phyloP scores from a whole-genome alignment of 2,329 filamentous ascomycete species.

The Nothomitra cinnamomea region DNA sequence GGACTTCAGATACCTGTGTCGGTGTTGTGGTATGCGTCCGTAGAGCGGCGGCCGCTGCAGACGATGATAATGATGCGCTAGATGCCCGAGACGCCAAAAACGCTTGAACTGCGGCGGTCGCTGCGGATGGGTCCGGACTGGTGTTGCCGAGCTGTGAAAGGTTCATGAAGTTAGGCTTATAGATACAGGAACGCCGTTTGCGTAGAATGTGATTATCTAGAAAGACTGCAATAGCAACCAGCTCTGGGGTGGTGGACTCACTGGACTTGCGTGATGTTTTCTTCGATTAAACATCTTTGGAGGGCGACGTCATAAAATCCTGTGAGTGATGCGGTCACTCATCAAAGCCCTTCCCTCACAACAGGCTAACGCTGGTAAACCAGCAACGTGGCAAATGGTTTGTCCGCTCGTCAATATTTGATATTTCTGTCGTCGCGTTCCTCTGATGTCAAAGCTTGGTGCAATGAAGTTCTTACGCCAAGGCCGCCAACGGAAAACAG shows the following conservation, averaged over 20 bases:
- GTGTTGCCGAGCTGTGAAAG: slow-evolving; percentile 40
- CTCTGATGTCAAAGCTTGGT: too few relatives aligned
- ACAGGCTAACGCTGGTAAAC: too few relatives aligned
- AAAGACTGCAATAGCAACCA: too few relatives aligned
- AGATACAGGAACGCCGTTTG: too few relatives aligned
- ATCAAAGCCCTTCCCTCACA: neutral
- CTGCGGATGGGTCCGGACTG: slow-evolving; percentile 52
- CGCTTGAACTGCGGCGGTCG: slow-evolving; percentile 65
- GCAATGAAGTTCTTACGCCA: too few relatives aligned
- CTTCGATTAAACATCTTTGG: slow-evolving; percentile 1
- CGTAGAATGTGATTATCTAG: too few relatives aligned
- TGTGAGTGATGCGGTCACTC: neutral
- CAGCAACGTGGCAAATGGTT: too few relatives aligned
- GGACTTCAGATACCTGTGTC: slow-evolving; percentile 62
- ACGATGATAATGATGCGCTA: slow-evolving; percentile 55
- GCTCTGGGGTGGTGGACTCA: neutral
- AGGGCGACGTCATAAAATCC: neutral
- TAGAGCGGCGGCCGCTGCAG: slow-evolving; percentile 74
- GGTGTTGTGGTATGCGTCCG: slow-evolving; percentile 62
- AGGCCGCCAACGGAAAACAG: too few relatives aligned
- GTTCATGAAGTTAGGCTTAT: neutral
- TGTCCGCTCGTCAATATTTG: too few relatives aligned
- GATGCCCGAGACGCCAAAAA: slow-evolving; percentile 53
- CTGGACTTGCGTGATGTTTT: neutral
- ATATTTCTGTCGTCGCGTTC: too few relatives aligned